A percentile compares a stretch with the other conserved stretches of the same genome.
phyloP scores from a whole-genome alignment of 192 early-diverging fungal species.

The Coemansia sp. region DNA sequence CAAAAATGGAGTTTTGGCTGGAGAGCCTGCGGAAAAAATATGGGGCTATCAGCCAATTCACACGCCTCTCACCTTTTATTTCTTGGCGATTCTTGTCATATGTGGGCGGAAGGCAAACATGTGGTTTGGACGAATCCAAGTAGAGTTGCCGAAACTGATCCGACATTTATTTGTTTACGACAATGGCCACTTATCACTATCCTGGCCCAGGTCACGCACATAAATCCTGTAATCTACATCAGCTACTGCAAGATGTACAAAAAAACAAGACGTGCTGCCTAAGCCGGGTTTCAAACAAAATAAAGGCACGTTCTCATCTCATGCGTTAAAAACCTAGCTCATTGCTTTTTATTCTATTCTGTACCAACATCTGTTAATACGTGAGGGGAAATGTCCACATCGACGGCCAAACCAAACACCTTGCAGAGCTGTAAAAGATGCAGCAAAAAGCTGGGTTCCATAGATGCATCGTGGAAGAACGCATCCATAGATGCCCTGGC shows the following conservation, averaged over 20 bases:
- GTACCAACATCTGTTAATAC: background rate
- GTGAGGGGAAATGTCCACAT: background rate
- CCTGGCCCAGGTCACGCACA: slow-evolving; percentile 3
- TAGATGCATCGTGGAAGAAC: slow-evolving; percentile 22
- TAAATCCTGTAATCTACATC: background rate
- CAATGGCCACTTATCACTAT: background rate
- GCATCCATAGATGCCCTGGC: slow-evolving; percentile 18
- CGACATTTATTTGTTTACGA: too few species aligned
- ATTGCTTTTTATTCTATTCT: background rate
- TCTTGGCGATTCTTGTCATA: too few species aligned
- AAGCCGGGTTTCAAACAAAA: background rate
- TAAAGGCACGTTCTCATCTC: background rate
- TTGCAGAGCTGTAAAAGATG: slow-evolving; percentile 32
- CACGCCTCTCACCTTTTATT: too few species aligned
- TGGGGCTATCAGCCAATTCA: too few species aligned
- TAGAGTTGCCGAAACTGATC: too few species aligned
- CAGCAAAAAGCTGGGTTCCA: slow-evolving; percentile 20
- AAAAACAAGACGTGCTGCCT: background rate
- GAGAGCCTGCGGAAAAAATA: too few species aligned
- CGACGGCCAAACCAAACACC: background rate
- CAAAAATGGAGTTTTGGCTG: too few species aligned
- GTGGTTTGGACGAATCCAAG: too few species aligned
- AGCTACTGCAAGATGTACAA: background rate
- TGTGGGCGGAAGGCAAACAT: too few species aligned
- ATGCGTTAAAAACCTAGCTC: background rate